Conservation (phyloP, 1,284 basidiomycete genomes). For the Bjerkandera adusta region DNA sequence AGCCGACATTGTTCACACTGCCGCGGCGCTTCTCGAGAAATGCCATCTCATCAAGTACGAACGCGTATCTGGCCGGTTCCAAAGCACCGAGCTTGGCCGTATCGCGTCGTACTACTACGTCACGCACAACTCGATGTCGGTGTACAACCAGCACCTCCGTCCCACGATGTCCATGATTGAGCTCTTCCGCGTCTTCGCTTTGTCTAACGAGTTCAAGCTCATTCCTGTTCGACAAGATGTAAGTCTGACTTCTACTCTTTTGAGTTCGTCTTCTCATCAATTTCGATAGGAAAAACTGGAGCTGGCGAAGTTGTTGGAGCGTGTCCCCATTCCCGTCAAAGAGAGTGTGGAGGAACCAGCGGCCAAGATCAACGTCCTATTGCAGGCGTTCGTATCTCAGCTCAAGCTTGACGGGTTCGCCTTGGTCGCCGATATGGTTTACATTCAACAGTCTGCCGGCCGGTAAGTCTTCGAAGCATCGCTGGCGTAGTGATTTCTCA, state of each 20-base stretch:
- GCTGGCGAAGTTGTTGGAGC: slow-evolving; percentile 88
- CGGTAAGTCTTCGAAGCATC: slow-evolving; percentile 43
- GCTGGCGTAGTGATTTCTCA: not conserved
- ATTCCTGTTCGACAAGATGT: slow-evolving; percentile 69
- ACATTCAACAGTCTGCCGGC: slow-evolving; percentile 89
- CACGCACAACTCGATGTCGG: slow-evolving; percentile 94
- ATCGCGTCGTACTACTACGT: slow-evolving; percentile 99
- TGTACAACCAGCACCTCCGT: slow-evolving; percentile 93
- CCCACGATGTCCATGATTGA: slow-evolving; percentile 89
- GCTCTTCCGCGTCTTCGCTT: slow-evolving; percentile 93
- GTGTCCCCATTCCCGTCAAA: slow-evolving; percentile 97
- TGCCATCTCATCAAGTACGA: slow-evolving; percentile 95
- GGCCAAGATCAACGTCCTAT: slow-evolving; percentile 95
- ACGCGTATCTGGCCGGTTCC: slow-evolving; percentile 85
- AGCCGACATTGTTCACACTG: slow-evolving; percentile 93
- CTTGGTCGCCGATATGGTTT: slow-evolving; percentile 98
- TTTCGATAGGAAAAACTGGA: slow-evolving; percentile 77
- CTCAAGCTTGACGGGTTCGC: slow-evolving; percentile 96
- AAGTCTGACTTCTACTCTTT: slow-evolving; percentile 11
- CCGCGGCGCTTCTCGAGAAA: slow-evolving; percentile 92
- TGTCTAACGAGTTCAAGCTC: slow-evolving; percentile 97
- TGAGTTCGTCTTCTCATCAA: slow-evolving; percentile 36
- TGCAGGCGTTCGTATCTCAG: slow-evolving; percentile 95
- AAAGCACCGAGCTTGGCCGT: slow-evolving; percentile 88
- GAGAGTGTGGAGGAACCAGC: slow-evolving; percentile 95